phyloP scores from a whole-genome alignment of 73 alveolate genomes.

The Tetrahymena borealis region DNA sequence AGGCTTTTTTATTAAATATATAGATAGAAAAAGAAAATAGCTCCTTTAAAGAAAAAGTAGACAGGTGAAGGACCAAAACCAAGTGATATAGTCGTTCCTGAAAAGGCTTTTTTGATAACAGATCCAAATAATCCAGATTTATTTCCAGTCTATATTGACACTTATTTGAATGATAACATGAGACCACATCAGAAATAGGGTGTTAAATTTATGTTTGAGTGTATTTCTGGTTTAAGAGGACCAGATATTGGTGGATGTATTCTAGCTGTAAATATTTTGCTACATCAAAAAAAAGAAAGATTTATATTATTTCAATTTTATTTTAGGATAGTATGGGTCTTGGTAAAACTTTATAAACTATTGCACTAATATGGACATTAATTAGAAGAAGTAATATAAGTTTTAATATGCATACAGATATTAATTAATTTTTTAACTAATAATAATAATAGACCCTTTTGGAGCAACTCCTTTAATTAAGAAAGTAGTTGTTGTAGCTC shows the following conservation, averaged over 20 bases:
- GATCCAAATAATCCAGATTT: not conserved
- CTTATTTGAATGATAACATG: not conserved
- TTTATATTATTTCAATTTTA: not conserved
- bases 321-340: constrained; percentile 46
- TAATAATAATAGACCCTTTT: not conserved
- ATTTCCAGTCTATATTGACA: constrained; percentile 5
- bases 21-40: not conserved
- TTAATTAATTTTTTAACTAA: not conserved
- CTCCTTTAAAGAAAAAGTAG: not conserved
- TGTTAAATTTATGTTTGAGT: constrained; percentile 42
- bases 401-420: not conserved
- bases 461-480: not conserved
- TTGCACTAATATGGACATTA: constrained; percentile 32
- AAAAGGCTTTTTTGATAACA: not conserved
- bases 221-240: constrained; percentile 40
- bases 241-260: constrained; percentile 41
- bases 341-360: constrained; percentile 41
- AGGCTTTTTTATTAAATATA: not conserved
- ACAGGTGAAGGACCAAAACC: not conserved
- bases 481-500: constrained; percentile 43
- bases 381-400: constrained; percentile 1
- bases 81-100: not conserved
- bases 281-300: not conserved
- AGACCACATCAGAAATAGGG: constrained; percentile 33
- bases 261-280: constrained; percentile 23